phyloP scores from a whole-genome alignment of 2,329 filamentous ascomycete genomes.

The Cyanodermella asteris region DNA sequence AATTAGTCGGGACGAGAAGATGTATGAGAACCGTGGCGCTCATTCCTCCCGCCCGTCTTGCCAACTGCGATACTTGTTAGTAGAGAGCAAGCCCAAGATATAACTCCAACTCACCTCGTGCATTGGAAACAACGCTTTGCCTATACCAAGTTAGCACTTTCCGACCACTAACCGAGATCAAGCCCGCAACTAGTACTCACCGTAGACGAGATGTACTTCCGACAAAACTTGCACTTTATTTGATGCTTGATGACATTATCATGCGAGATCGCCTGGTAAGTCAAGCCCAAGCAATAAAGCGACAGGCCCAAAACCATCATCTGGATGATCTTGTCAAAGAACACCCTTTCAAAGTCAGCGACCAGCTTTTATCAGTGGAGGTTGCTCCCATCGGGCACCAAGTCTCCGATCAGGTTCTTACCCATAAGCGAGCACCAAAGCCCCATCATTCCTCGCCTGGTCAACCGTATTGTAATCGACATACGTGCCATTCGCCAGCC shows the following conservation, averaged over 20 bases:
- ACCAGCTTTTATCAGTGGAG: conserved; percentile 2
- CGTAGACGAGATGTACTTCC: conserved; percentile 21
- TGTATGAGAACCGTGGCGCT: neutral
- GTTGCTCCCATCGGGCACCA: neutral
- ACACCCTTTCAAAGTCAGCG: conserved; percentile 21
- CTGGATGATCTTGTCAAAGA: conserved; percentile 40
- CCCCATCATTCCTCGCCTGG: conserved; percentile 48
- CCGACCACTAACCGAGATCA: conserved; percentile 24
- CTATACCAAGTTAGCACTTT: neutral
- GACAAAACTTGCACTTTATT: conserved; percentile 45
- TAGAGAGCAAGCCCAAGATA: conserved; percentile 24
- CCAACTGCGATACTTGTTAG: conserved; percentile 38
- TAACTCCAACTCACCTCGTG: neutral
- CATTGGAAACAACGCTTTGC: neutral
- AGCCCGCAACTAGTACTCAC: conserved; percentile 4
- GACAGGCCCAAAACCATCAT: conserved; percentile 44
- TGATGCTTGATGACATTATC: conserved; percentile 52
- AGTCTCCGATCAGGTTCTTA: conserved; percentile 13
- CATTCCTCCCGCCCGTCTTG: conserved; percentile 31
- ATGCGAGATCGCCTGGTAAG: conserved; percentile 38
- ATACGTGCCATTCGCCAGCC: conserved; percentile 29
- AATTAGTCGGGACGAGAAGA: no score
- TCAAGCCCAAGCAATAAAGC: conserved; percentile 39
- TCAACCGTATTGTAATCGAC: conserved; percentile 47
- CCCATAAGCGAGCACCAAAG: conserved; percentile 51